phyloP scores from a whole-genome alignment of 306 rosid genomes.

The Prunus davidiana region DNA sequence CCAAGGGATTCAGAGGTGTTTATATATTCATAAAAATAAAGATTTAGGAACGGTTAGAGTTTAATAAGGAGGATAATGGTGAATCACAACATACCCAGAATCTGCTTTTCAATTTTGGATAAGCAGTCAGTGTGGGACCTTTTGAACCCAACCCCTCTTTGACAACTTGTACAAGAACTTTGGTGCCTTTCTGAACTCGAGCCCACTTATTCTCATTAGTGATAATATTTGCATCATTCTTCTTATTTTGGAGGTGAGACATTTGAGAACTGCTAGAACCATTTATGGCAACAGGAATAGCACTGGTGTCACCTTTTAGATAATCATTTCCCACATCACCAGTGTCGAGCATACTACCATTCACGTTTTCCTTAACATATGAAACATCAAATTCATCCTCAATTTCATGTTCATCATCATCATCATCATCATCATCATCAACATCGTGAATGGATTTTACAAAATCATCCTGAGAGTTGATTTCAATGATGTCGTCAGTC shows the following conservation, averaged over 20 bases:
- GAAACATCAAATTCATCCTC: slow-evolving; percentile 73
- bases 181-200: slow-evolving; percentile 82
- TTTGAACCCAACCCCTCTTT: slow-evolving; percentile 93
- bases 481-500: slow-evolving; percentile 35
- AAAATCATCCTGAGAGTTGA: slow-evolving; percentile 42
- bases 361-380: slow-evolving; percentile 52
- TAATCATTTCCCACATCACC: slow-evolving; percentile 62
- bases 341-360: slow-evolving; percentile 54
- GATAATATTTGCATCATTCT: slow-evolving; percentile 26
- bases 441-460: slow-evolving; percentile 39
- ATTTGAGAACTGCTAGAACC: slow-evolving; percentile 47
- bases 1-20: slow-evolving; percentile 27
- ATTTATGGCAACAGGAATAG: slow-evolving; percentile 37
- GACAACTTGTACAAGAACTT: slow-evolving; percentile 89
- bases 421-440: slow-evolving; percentile 57
- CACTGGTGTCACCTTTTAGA: slow-evolving; percentile 45
- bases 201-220: slow-evolving; percentile 63
- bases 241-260: slow-evolving; percentile 45
- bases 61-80: not conserved
- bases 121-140: slow-evolving; percentile 85
- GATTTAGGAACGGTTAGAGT: not conserved
- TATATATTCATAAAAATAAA: slow-evolving; percentile 14
- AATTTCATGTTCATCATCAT: slow-evolving; percentile 61
- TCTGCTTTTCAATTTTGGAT: slow-evolving; percentile 86
- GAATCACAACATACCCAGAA: slow-evolving; percentile 72